A percentile compares a stretch with the other conserved stretches of the same genome.
These are phyloP conservation scores for Scedosporium aurantiacum DNA, from an alignment of 2,329 filamentous ascomycete species.

Conservation along the genomic window DNA sequence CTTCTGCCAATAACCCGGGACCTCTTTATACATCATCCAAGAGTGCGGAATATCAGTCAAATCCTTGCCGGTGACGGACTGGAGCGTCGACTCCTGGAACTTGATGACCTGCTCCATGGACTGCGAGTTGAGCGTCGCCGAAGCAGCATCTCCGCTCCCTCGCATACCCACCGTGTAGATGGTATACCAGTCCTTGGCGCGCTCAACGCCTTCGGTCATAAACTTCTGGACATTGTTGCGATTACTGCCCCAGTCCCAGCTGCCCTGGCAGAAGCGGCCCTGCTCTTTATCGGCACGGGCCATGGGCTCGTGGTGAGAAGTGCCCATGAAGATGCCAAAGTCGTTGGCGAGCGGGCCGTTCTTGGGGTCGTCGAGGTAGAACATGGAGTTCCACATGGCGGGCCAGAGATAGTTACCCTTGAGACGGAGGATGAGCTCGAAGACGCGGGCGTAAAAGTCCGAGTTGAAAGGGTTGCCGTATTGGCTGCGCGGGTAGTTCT, in stretches of 20 bases:
- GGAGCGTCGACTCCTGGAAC: slow-evolving; percentile 16
- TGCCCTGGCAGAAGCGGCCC: slow-evolving; percentile 39
- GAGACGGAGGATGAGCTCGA: slow-evolving; percentile 58
- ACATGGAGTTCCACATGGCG: slow-evolving; percentile 59
- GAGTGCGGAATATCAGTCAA: slow-evolving; percentile 35
- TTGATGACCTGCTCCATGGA: slow-evolving; percentile 45
- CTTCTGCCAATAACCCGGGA: slow-evolving; percentile 45
- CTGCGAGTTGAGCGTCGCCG: slow-evolving; percentile 35
- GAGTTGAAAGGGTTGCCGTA: slow-evolving; percentile 1
- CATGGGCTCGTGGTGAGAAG: slow-evolving; percentile 65
- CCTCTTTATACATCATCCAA: slow-evolving; percentile 48
- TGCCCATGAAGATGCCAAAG: slow-evolving; percentile 62
- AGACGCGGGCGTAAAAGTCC: slow-evolving; percentile 56
- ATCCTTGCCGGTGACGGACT: slow-evolving; percentile 10
- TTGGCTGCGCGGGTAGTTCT: slow-evolving; percentile 9
- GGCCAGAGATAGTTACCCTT: slow-evolving; percentile 70
- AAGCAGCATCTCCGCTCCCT: slow-evolving; percentile 54
- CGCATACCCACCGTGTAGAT: slow-evolving; percentile 62
- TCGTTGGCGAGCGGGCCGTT: slow-evolving; percentile 61
- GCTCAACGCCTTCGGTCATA: slow-evolving; percentile 53
- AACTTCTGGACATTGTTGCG: slow-evolving; percentile 57
- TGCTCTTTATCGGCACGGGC: slow-evolving; percentile 49
- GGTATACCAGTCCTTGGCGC: slow-evolving; percentile 51
- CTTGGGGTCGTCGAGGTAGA: slow-evolving; percentile 57
- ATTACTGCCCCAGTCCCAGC: slow-evolving; percentile 61